Evolutionary conservation across 805 yeast species (phyloP), one percentile per base, ranked within the genome.

Genomic region (Monosporozyma yasuniensis): DNA sequence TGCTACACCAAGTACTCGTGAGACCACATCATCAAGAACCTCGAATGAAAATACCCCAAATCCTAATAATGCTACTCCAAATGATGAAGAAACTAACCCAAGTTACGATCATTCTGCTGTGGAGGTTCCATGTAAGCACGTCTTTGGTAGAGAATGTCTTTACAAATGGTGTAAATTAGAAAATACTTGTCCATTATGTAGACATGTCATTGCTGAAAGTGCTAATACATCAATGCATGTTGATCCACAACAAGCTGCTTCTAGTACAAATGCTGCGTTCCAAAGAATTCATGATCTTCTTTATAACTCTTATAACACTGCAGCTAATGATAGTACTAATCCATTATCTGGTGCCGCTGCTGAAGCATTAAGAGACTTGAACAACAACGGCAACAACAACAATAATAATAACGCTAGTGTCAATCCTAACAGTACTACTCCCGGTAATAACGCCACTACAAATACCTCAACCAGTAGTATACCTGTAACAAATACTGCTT

Each of bases 101-200:
- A 52, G 50, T 10, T 75, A 70, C 55, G 59, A 63, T 6, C 97
- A 93, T 63, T 65, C 74, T 3, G 84, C 96, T 0, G 73, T 85
- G 1, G 70, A 76, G 51, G 72, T 91, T 76, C 93, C 96, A 0
- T 91, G 99, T 65, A 80, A 80, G 8, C 99, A 91, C 61, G 62
- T 81, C 0, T 91, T 93, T 71, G 98, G 99, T 6, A 75, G 81
- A 53, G 76, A 79, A n/a, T 91, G 99, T 70, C 71, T 89, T 22
- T 77, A 73, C 51, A 87, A 84, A 57, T 91, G 99, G 99, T 76
- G 91, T 47, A 77, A 75, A 52, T 69, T 77, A 22, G 81, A 84
- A 58, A 76, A 79, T 28, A 79, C 87, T 2, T 90, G 98, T 64
- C 99, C 99, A 0, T 67, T 91, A 44, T 91, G 99, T 64, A 79